Evolutionary conservation across 2,329 filamentous ascomycete species (phyloP).

Genomic region (Monosporascus sp.): DNA sequence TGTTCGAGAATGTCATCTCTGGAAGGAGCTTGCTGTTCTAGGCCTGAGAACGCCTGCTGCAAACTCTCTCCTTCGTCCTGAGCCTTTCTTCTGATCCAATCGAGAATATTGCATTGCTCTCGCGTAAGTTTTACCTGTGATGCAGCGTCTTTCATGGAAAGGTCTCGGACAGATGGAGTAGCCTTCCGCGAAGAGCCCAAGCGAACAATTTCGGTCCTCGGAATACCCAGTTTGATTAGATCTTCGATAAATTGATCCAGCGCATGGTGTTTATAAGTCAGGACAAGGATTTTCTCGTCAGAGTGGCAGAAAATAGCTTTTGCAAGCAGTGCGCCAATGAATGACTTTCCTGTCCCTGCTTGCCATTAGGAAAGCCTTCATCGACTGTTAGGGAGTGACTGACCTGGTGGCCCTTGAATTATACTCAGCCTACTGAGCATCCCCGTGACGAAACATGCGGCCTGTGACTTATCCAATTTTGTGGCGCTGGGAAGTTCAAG

Average conservation of each 20-base stretch:
- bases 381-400: too few species aligned
- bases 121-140: too few species aligned
- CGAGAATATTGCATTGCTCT: too few species aligned
- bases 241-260: conserved; percentile 64
- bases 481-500: too few species aligned
- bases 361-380: conserved; percentile 11
- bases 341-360: conserved; percentile 69
- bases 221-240: conserved; percentile 54
- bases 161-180: too few species aligned
- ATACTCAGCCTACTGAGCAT: conserved; percentile 25
- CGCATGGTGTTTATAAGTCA: conserved; percentile 66
- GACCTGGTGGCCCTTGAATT: conserved; percentile 70
- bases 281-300: conserved; percentile 50
- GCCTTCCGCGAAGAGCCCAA: conserved; percentile 45
- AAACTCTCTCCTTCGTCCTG: too few species aligned
- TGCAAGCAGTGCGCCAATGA: conserved; percentile 61
- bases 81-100: too few species aligned
- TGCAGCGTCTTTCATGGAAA: too few species aligned
- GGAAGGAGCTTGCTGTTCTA: too few species aligned
- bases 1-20: neutral
- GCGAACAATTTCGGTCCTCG: conserved; percentile 46
- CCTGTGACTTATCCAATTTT: too few species aligned
- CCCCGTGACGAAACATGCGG: too few species aligned
- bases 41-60: too few species aligned
- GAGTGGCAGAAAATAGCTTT: conserved; percentile 50